Evolutionary conservation across 768 basidiomycete species (phyloP), one percentile per base, ranked within the genome.

Genomic region (Phanerochaete carnosa): DNA sequence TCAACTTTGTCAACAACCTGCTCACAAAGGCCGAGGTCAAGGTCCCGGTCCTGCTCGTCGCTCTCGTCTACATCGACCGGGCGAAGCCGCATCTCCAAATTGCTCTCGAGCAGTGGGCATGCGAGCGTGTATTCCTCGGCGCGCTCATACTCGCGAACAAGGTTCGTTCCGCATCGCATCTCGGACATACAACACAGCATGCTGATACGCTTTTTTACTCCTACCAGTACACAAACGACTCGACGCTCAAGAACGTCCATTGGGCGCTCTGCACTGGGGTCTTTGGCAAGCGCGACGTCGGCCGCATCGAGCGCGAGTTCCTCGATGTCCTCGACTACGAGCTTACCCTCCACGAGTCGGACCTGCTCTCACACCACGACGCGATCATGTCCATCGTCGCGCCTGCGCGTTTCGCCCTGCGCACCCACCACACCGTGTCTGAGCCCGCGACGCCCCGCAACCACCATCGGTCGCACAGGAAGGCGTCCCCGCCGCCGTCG

Each of bases 101-200:
- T 64, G 88, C 88, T 9, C 77, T 90, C 61, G 89, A 91, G 69
- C 86, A 90, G 68, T 92, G 90, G 90, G 94, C 93, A 15, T 80
- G 90, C 52, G 92, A 95, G 74, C 86, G 94, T 45, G 93, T 95
- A 30, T 95, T 95, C 75, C 83, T 95, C 45, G 94, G 94, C 54
- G 87, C 92, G n/a, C 74, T 95, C 64, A 94, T 95, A 73, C 79
- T 84, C 50, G 93, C 94, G 7, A 88, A 88, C 75, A 95, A 95
- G 80, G 88, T 90, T 70, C 66, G 67, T 67, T 28, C 37, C 32
- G 35, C 55, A 4, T 51, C 55, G 64, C 70, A 74, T 62, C 65
- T 56, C 54, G 32, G 26, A 32, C 43, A 65, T 65, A 58, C 28
- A 58, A 16, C 22, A 28, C 54, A 55, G 39, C 23, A 29, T 22